phyloP scores from a whole-genome alignment of 108 stramenopile species.

The Skeletonema tropicum region DNA sequence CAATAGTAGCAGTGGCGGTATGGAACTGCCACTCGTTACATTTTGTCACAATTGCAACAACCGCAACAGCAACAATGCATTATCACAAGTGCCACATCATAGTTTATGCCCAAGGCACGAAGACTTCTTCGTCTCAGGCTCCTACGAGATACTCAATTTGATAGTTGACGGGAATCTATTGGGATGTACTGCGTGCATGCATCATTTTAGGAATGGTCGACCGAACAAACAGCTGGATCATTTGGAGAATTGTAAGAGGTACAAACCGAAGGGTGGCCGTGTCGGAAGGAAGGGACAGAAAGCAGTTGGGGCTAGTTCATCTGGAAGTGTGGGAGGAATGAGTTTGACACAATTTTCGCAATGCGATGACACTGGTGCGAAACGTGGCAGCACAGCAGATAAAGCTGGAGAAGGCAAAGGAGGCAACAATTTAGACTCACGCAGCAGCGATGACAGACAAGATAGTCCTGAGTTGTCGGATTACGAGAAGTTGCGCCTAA shows the following conservation, averaged over 20 bases:
- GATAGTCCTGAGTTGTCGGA: slow-evolving; percentile 20
- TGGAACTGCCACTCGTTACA: slow-evolving; percentile 17
- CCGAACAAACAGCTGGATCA: slow-evolving; percentile 38
- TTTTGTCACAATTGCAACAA: slow-evolving; percentile 34
- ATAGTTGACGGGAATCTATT: slow-evolving; percentile 35
- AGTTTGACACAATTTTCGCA: neutral
- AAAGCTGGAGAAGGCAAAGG: neutral
- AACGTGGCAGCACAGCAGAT: neutral
- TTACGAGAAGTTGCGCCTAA: slow-evolving; percentile 43
- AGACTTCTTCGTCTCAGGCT: slow-evolving; percentile 45
- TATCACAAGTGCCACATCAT: slow-evolving; percentile 32
- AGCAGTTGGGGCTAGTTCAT: neutral
- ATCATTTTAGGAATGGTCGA: slow-evolving; percentile 41
- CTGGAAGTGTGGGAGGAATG: neutral
- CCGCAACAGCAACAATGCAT: neutral
- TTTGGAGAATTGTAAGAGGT: slow-evolving; percentile 19
- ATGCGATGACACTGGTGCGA: neutral
- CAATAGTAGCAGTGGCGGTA: neutral
- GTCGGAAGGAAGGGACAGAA: neutral
- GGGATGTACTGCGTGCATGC: slow-evolving; percentile 33
- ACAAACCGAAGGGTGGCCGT: slow-evolving; percentile 6
- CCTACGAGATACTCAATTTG: slow-evolving; percentile 45
- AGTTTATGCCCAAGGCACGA: slow-evolving; percentile 36
- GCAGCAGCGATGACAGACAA: neutral
- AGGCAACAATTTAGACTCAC: neutral